phyloP scores from a whole-genome alignment of 2,329 filamentous ascomycete genomes.

The Sclerotiophoma versabilis region DNA sequence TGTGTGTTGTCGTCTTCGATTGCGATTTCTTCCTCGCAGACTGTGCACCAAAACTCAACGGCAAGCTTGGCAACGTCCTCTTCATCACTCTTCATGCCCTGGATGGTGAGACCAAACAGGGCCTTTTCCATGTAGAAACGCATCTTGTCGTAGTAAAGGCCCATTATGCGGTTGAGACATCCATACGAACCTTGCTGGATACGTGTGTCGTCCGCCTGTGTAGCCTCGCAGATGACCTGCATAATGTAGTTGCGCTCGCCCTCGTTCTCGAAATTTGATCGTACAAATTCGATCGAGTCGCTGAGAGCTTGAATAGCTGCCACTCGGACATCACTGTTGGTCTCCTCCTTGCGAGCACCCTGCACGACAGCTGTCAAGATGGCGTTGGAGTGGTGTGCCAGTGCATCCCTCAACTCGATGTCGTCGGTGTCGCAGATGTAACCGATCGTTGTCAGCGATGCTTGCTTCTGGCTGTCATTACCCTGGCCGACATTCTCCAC shows the following conservation, averaged over 20 bases:
- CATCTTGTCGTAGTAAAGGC: slow-evolving; percentile 99
- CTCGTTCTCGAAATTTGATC: slow-evolving; percentile 98
- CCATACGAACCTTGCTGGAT: slow-evolving; percentile 97
- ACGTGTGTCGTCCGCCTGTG: slow-evolving; percentile 86
- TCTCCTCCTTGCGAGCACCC: slow-evolving; percentile 94
- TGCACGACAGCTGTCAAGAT: slow-evolving; percentile 98
- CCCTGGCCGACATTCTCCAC: slow-evolving; percentile 93
- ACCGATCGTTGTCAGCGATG: slow-evolving; percentile 93
- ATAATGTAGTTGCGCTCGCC: slow-evolving; percentile 99
- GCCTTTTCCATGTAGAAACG: slow-evolving; percentile 99
- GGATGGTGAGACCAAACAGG: slow-evolving; percentile 93
- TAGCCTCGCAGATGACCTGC: slow-evolving; percentile 99
- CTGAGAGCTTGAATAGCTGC: slow-evolving; percentile 93
- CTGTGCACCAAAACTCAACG: slow-evolving; percentile 99
- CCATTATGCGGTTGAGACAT: slow-evolving; percentile 98
- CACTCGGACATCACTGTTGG: slow-evolving; percentile 86
- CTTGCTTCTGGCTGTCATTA: slow-evolving; percentile 87
- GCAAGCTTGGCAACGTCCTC: slow-evolving; percentile 98
- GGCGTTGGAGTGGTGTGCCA: slow-evolving; percentile 86
- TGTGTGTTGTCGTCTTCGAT: slow-evolving; percentile 97
- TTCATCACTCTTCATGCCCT: slow-evolving; percentile 97
- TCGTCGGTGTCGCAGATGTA: slow-evolving; percentile 98
- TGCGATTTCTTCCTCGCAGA: slow-evolving; percentile 96
- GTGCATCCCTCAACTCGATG: slow-evolving; percentile 81
- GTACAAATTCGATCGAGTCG: slow-evolving; percentile 96